Evolutionary conservation across 225 moss, liverwort and hornwort species (phyloP), one percentile per base, ranked within the genome.

Genomic region (Antitrichia curtipendula): DNA sequence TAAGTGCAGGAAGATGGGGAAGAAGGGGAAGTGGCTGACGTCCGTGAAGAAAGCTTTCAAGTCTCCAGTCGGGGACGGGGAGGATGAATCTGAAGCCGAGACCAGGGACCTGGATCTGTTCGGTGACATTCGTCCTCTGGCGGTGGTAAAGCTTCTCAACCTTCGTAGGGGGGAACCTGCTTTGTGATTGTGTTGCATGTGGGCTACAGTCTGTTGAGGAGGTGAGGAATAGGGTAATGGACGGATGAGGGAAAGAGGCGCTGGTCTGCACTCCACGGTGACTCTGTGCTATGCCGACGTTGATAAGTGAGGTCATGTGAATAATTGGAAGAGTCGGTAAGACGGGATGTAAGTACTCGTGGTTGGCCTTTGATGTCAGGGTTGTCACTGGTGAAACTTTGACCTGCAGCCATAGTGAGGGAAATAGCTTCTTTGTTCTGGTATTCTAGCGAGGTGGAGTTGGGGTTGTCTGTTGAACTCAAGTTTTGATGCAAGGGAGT

Each of bases 41-140:
- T 96, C 96, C 86, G 96, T 99, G 86, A 99, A 95, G 91, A 99
- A 99, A 82, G 98, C 94, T 47, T 99, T 99, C 81, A 95, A 96
- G 74, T 94, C 98, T 43, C 97, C 98, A 83, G 90, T 92, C 62
- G 90, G 89, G 83, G 93, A 93, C 72, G 95, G 93, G 80, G 95
- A 95, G 62, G 87, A 93, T 14, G 96, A 95, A 78, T 69, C 88
- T 21, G 93, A 88, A 41, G 38, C 84, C 53, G 89, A 91, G 53
- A 89, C 78, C 57, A 93, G 91, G 88, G 97, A 95, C 38, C 84
- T 88, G 40, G 97, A 94, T 84, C 82, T 91, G 64, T 90, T 94
- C 82, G 94, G 92, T 50, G 91, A 91, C 73, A 91, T 90, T n/a
- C 94, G 92, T 78, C 90, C 93, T 64, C 78, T 89, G 34, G 72